These are phyloP conservation scores for Thuja plicata DNA, from an alignment of 83 land plant species.

Conservation along the genomic window DNA sequence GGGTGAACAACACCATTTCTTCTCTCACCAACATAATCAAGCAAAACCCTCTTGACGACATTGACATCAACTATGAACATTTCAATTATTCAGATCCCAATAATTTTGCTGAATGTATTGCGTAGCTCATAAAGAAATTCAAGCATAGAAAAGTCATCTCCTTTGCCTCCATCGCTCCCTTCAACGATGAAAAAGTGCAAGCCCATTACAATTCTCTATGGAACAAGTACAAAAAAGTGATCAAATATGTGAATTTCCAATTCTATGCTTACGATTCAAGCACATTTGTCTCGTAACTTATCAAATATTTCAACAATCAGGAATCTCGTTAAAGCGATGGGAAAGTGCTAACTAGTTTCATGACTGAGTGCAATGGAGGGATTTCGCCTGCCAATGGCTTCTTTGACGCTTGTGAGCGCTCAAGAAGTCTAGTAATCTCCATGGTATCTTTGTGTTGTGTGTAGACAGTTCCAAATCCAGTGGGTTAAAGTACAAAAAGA, in stretches of 20 bases:
- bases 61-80: conserved; percentile 47
- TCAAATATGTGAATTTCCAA: conserved; percentile 67
- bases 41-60: conserved; percentile 37
- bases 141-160: conserved; percentile 37
- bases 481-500: conserved; percentile 31
- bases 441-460: conserved; percentile 59
- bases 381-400: conserved; percentile 35
- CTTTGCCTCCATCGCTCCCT: conserved; percentile 72
- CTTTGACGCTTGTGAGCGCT: conserved; percentile 46
- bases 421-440: conserved; percentile 25
- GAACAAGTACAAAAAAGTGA: conserved; percentile 25
- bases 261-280: conserved; percentile 48
- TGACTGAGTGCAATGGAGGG: conserved; percentile 38
- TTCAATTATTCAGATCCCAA: too few species aligned
- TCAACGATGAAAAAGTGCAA: conserved; percentile 32
- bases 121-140: conserved; percentile 34
- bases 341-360: conserved; percentile 46
- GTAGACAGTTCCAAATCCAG: conserved; percentile 43
- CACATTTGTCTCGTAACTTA: conserved; percentile 38
- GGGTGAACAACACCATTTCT: too few species aligned
- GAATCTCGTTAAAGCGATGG: conserved; percentile 38
- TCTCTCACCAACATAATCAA: conserved; percentile 23
- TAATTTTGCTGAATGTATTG: conserved; percentile 55
- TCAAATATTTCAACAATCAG: conserved; percentile 29
- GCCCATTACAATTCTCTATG: conserved; percentile 47